Conservation (phyloP, 2,329 filamentous ascomycete species). For the Emericellopsis atlantica region DNA sequence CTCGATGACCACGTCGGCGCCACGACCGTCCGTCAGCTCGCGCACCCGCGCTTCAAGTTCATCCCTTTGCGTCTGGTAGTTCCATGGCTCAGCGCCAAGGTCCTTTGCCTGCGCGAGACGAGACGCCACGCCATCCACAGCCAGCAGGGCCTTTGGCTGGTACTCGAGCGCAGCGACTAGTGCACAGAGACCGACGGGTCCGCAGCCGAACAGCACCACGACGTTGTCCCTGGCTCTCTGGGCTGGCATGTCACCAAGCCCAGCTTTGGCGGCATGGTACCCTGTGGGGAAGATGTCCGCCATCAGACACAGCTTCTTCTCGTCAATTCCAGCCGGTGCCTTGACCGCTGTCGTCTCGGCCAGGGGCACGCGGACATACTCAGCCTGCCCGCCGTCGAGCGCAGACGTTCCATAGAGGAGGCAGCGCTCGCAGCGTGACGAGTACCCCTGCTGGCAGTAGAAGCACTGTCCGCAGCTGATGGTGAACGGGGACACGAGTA, state of each 20-base stretch:
- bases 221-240: constrained; percentile 32
- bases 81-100: constrained; percentile 72
- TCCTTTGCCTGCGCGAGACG: constrained; percentile 60
- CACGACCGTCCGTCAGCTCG: constrained; percentile 65
- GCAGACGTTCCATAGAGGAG: constrained; percentile 56
- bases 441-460: constrained; percentile 67
- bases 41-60: constrained; percentile 56
- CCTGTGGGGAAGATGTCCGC: constrained; percentile 89
- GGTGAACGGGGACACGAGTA: constrained; percentile 75
- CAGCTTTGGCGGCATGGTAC: constrained; percentile 72
- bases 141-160: constrained; percentile 62
- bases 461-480: constrained; percentile 48
- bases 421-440: constrained; percentile 62
- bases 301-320: constrained; percentile 73
- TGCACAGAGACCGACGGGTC: constrained; percentile 75
- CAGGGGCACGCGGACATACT: constrained; percentile 69
- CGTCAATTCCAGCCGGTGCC: constrained; percentile 39
- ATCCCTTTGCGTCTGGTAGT: constrained; percentile 57
- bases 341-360: constrained; percentile 31
- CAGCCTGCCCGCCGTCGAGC: constrained; percentile 70
- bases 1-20: constrained; percentile 79
- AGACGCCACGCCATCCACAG: constrained; percentile 65
- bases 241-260: constrained; percentile 45
- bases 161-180: constrained; percentile 59
- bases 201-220: constrained; percentile 74